These are phyloP conservation scores for Nannochloropsis gaditana DNA, from an alignment of 108 stramenopile genomes.

Conservation along the genomic window DNA sequence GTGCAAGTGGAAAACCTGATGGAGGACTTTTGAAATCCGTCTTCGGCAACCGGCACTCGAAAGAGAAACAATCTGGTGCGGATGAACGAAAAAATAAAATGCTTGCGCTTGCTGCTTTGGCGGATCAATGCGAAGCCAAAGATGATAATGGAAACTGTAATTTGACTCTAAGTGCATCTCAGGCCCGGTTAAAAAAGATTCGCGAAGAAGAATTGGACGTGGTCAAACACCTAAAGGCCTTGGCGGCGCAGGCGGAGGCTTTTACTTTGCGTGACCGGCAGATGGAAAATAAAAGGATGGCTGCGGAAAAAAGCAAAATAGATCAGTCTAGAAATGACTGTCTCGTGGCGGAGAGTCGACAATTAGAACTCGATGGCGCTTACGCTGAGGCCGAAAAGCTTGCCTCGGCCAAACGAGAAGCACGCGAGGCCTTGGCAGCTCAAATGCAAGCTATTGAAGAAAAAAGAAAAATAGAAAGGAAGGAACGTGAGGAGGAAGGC, in stretches of 20 bases:
- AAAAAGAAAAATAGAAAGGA: not conserved
- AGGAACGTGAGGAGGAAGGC: not conserved
- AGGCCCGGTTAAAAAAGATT: not conserved
- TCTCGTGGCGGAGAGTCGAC: not conserved
- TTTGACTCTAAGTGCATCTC: not conserved
- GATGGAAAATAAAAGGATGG: not conserved
- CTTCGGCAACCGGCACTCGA: not conserved
- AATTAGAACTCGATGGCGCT: not conserved
- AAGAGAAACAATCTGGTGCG: not conserved
- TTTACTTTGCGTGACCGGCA: slow-evolving; percentile 16
- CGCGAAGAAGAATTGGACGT: not conserved
- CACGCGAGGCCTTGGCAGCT: slow-evolving; percentile 16
- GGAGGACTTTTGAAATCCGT: not conserved
- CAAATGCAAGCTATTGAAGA: not conserved
- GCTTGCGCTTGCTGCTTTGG: slow-evolving; percentile 1
- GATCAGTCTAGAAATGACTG: not conserved
- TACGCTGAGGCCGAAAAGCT: not conserved
- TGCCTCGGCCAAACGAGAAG: not conserved
- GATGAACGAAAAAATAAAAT: not conserved
- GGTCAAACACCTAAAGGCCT: not conserved
- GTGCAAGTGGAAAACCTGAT: not conserved
- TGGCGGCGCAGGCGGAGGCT: slow-evolving; percentile 12
- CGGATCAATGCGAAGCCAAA: not conserved
- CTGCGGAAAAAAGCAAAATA: not conserved
- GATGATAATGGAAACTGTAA: not conserved